Conservation (phyloP, 176 grass and related monocot genomes). For the Tuctoria greenei region DNA sequence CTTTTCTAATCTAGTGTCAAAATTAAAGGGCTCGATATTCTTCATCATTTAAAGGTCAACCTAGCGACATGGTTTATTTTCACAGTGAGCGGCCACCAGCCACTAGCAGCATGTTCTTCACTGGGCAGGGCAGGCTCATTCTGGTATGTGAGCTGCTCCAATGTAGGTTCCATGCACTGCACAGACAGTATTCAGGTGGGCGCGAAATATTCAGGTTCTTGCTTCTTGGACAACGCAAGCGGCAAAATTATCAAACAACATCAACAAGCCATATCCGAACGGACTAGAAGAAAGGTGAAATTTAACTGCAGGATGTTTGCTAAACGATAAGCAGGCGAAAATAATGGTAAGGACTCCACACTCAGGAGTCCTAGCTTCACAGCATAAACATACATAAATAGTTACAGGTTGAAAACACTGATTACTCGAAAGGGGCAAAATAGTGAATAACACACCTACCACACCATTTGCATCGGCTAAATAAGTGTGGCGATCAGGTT, state of each 20-base stretch:
- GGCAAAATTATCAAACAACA: background rate
- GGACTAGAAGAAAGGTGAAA: background rate
- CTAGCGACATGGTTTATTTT: background rate
- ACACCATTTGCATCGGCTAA: conserved; percentile 21
- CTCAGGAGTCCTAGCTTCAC: conserved; percentile 29
- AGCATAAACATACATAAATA: conserved; percentile 39
- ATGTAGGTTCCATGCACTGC: too few species aligned
- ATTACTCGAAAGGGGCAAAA: conserved; percentile 26
- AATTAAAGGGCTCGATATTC: background rate
- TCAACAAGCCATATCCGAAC: background rate
- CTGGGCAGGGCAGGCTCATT: too few species aligned
- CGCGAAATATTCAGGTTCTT: too few species aligned
- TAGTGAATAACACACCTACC: background rate
- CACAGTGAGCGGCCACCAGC: too few species aligned
- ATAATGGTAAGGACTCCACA: conserved; percentile 34
- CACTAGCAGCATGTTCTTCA: too few species aligned
- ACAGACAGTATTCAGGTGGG: too few species aligned
- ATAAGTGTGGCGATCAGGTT: conserved; percentile 38
- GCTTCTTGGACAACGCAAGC: background rate
- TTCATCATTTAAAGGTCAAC: conserved; percentile 23
- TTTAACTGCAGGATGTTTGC: conserved; percentile 18
- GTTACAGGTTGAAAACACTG: conserved; percentile 48
- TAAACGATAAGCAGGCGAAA: conserved; percentile 34
- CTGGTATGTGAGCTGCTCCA: too few species aligned
- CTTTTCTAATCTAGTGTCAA: background rate